Conservation (phyloP, 106 monocot species). For the Dioscorea zingiberensis region DNA sequence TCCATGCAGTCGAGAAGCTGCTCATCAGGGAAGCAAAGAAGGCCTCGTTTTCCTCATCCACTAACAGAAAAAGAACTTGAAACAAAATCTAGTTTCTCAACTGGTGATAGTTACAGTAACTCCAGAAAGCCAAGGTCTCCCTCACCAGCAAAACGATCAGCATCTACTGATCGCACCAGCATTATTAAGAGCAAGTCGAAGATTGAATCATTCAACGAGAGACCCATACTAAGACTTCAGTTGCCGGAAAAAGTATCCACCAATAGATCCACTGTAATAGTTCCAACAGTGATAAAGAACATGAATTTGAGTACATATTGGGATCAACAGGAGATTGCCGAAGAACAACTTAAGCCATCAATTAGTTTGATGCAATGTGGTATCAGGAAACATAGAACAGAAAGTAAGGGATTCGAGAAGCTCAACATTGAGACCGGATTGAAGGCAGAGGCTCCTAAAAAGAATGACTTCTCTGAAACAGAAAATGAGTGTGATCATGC, state of each 20-base stretch:
- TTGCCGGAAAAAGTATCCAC: slow-evolving; percentile 7
- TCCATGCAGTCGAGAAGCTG: slow-evolving; percentile 22
- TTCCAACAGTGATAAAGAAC: slow-evolving; percentile 5
- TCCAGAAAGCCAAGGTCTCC: slow-evolving; percentile 18
- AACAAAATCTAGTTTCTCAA: slow-evolving; percentile 14
- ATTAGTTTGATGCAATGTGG: neutral
- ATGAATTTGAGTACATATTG: slow-evolving; percentile 9
- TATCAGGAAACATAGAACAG: neutral
- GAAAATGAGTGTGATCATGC: slow-evolving; percentile 17
- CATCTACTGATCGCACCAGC: slow-evolving; percentile 21
- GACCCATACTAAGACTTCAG: slow-evolving; percentile 1
- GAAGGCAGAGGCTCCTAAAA: neutral
- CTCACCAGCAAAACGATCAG: slow-evolving; percentile 25
- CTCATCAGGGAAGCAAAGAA: slow-evolving; percentile 45
- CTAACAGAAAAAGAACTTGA: slow-evolving; percentile 13
- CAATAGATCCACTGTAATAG: neutral
- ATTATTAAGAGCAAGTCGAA: slow-evolving; percentile 19
- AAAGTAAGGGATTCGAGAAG: neutral
- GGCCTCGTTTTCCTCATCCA: slow-evolving; percentile 7
- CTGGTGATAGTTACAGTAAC: slow-evolving; percentile 1
- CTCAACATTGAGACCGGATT: neutral
- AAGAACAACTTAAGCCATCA: slow-evolving; percentile 11
- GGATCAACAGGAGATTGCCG: slow-evolving; percentile 11
- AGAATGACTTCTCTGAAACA: slow-evolving; percentile 16
- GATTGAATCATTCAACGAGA: slow-evolving; percentile 5